Evolutionary conservation across 2,329 filamentous ascomycete genomes (phyloP).

Genomic region (Immersiporthe knoxdaviesiana): DNA sequence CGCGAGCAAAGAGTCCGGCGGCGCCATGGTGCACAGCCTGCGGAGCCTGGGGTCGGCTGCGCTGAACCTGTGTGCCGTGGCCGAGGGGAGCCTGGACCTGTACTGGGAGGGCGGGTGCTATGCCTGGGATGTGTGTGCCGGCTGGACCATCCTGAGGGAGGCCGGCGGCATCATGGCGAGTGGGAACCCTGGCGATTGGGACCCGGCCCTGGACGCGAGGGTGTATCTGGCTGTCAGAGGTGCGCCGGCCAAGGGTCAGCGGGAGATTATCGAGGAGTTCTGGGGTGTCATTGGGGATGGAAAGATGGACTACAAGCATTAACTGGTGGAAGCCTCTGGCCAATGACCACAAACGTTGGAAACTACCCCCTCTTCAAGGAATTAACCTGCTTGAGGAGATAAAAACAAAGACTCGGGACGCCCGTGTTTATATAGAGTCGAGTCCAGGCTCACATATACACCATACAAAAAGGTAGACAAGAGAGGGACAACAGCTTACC

Average conservation of each 20-base stretch:
- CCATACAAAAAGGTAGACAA: background rate
- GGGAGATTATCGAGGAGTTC: conserved; percentile 65
- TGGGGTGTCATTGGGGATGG: conserved; percentile 63
- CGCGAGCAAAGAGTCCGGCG: conserved; percentile 62
- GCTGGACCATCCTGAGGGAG: conserved; percentile 76
- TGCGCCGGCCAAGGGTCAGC: conserved; percentile 62
- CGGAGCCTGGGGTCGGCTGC: conserved; percentile 74
- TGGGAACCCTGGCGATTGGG: conserved; percentile 75
- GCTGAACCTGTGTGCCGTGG: conserved; percentile 74
- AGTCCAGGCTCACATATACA: background rate
- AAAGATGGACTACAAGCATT: conserved; percentile 49
- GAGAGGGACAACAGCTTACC: background rate
- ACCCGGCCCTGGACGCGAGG: conserved; percentile 60
- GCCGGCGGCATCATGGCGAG: conserved; percentile 74
- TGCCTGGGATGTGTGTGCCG: conserved; percentile 85
- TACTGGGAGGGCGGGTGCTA: conserved; percentile 87
- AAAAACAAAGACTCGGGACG: background rate
- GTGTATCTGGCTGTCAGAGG: conserved; percentile 67
- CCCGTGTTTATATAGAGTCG: background rate
- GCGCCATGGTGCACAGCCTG: conserved; percentile 76
- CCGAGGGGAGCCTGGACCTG: conserved; percentile 69
- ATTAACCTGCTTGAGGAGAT: background rate
- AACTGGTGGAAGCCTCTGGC: conserved; percentile 7
- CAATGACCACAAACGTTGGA: background rate
- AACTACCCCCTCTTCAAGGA: background rate